phyloP scores from a whole-genome alignment of 139 green algal genomes.

The Trebouxia sp. region DNA sequence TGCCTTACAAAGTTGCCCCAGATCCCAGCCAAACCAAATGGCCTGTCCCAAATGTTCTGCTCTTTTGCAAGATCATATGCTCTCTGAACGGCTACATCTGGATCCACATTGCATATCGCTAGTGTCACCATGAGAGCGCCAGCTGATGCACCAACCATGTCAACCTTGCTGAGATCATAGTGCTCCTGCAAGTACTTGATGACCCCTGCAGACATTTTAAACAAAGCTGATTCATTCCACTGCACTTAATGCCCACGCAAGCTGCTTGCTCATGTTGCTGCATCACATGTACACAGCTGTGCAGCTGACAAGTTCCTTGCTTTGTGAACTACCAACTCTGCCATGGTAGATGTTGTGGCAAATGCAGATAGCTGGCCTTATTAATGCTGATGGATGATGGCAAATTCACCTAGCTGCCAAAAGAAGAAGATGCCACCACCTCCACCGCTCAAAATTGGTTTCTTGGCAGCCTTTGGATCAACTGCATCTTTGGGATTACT shows the following conservation, averaged over 20 bases:
- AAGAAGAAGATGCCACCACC: conserved; percentile 29
- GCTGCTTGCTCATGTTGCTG: too few species aligned
- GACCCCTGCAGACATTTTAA: conserved; percentile 6
- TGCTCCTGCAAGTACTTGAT: conserved; percentile 38
- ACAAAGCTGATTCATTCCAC: too few species aligned
- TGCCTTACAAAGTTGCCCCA: conserved; percentile 69
- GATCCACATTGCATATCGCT: conserved; percentile 47
- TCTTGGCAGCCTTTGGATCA: not conserved
- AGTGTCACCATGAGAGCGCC: conserved; percentile 46
- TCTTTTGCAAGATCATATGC: conserved; percentile 48
- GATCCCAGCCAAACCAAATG: conserved; percentile 57
- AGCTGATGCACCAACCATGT: conserved; percentile 47
- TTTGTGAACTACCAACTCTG: too few species aligned
- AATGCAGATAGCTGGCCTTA: not conserved
- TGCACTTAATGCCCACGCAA: too few species aligned
- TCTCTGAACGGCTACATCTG: conserved; percentile 28
- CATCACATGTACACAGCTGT: too few species aligned
- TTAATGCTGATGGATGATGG: not conserved
- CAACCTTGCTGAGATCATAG: conserved; percentile 41
- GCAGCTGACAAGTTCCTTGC: too few species aligned
- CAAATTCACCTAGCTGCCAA: not conserved
- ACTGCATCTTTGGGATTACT: too few species aligned
- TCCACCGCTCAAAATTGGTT: conserved; percentile 18
- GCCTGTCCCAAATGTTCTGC: conserved; percentile 49
- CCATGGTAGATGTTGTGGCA: not conserved